phyloP scores from a whole-genome alignment of 306 rosid species.

The Vicia villosa region DNA sequence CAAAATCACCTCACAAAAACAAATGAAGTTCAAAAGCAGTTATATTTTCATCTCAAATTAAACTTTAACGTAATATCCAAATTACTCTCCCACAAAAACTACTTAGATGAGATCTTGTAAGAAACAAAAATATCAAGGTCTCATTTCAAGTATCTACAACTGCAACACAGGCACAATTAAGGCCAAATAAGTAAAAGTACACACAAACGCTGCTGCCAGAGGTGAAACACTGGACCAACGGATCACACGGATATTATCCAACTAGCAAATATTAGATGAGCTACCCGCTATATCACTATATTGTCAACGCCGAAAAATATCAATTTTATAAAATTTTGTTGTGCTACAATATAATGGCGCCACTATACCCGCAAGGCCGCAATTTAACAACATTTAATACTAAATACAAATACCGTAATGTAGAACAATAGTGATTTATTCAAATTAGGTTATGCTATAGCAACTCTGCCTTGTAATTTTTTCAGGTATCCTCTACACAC shows the following conservation, averaged over 20 bases:
- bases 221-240: no score
- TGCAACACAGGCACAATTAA: not conserved
- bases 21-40: not conserved
- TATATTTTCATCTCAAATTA: not conserved
- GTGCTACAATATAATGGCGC: not conserved
- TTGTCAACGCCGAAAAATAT: not conserved
- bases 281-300: no score
- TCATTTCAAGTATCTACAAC: not conserved
- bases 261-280: no score
- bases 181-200: not conserved
- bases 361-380: not conserved
- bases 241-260: no score
- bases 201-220: no score
- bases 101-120: not conserved
- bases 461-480: not conserved
- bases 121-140: not conserved
- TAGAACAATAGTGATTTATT: not conserved
- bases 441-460: not conserved
- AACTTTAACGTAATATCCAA: not conserved
- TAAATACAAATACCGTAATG: not conserved
- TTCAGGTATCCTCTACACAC: no score
- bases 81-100: not conserved
- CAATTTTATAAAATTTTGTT: not conserved
- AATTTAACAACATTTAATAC: no score
- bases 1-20: not conserved